Base-by-base conservation (phyloP, 306 rosid species). In the Comarum palustre region DNA sequence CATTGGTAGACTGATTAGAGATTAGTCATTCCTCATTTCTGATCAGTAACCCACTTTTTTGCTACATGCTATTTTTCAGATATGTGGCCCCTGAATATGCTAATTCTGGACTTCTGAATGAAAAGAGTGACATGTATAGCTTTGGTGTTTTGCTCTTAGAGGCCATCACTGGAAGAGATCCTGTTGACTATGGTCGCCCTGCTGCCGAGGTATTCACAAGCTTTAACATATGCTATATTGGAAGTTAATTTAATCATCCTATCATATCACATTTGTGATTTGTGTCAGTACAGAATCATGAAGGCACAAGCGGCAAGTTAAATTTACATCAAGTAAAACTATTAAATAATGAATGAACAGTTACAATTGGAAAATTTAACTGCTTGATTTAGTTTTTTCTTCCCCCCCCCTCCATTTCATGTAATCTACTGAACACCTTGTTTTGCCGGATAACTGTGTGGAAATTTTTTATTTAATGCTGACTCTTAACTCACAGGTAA, bases 71-170 rank as follows among this genome's bases (percentile, higher is more conserved):
- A 20, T 51, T 66, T 69, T 63, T 17, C 86, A 92, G 98, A 68
- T 92, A 90, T 2, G 98, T 92, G 48, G 98, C 98, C 51, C 98
- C 96, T 60, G 98, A 92, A 78, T 92, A 92, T 78, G 98, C 98
- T 72, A 92, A 92, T 74, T 85, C 90, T 6, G 98, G 97, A 60
- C 97, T 92, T 74, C 76, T 92, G 71, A 92, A 92, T 81, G 97
- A 90, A 75, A 92, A 92, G 80, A 92, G 98, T 55, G 98, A 92
- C 77, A 92, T 92, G 62, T 92, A 92, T 84, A 92, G 98, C 85
- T 92, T 88, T 66, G 98, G 98, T 31, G 96, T 92, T 78, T 70
- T 92, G 80, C 88, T 92, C 62, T 82, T 92, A 68, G 98, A 92
- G 76, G 90, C 89, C 48, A 90, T 92, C 61, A 92, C 98, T 15